Evolutionary conservation across 1,284 basidiomycete genomes (phyloP).

Genomic region (Singerocomus rubriflavus): DNA sequence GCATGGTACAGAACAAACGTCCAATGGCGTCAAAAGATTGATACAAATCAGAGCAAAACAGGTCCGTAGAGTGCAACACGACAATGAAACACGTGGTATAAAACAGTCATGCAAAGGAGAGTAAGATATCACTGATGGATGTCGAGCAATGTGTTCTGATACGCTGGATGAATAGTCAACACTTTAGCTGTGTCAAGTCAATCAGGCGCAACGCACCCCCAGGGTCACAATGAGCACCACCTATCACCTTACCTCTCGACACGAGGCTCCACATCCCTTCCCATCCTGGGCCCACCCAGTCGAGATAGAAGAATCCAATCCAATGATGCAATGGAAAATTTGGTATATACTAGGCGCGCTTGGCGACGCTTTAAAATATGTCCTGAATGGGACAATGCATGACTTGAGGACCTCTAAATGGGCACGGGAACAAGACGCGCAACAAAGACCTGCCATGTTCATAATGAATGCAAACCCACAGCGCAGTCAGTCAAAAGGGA

Average conservation of each 20-base stretch:
- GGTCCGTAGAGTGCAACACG: not conserved
- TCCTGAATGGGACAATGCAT: not conserved
- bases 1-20: not conserved
- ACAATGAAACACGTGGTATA: not conserved
- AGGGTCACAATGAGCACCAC: not conserved
- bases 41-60: not conserved
- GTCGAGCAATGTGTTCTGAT: not conserved
- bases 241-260: not conserved
- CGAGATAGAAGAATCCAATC: not conserved
- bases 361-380: conserved; percentile 11
- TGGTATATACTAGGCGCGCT: conserved; percentile 13
- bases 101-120: not conserved
- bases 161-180: not conserved
- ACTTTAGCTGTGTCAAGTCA: not conserved
- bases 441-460: not conserved
- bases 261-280: not conserved
- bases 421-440: not conserved
- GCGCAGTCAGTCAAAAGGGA: not conserved
- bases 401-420: not conserved
- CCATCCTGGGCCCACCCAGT: not conserved
- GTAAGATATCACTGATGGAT: not conserved
- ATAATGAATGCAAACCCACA: not conserved
- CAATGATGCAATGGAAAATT: conserved; percentile 6
- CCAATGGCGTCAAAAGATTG: not conserved
- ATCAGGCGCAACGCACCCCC: not conserved